Base-by-base conservation (phyloP, 768 basidiomycete genomes). In the Mrakia hoshinonis region DNA sequence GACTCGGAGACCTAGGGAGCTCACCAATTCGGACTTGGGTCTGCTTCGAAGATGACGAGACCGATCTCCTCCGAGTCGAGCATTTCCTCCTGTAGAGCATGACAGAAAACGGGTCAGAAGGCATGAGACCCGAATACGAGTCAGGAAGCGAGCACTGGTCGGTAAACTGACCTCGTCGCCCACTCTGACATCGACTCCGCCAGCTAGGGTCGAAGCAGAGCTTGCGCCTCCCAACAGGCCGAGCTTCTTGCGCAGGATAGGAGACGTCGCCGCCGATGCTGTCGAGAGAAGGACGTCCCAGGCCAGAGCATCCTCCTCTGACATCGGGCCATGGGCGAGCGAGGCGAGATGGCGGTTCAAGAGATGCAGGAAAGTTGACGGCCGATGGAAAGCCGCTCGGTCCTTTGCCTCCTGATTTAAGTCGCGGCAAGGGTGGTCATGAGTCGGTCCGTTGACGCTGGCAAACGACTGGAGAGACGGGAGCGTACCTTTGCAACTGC, bases 11-110 rank as follows among this genome's bases (percentile, higher is more conserved):
- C n/a, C n/a, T n/a, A n/a, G n/a, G n/a, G n/a, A n/a, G n/a, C 62
- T 29, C 29, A 68, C 67, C 58, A 61, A 3, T 26, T 46, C 0
- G 54, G 39, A 7, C 38, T 39, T 9, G 38, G 67, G 9, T 58
- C 58, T n/a, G 39, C 31, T 34, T 69, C 68, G 31, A 69, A 69
- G 7, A 69, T 36, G 20, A 69, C 58, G n/a, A 69, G 68, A 6
- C 60, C 68, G 10, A 69, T 60, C 0, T 69, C 15, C 12, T 51
- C 58, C 68, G 68, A 69, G 47, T 49, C 68, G 9, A 34, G 20
- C 47, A 69, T 49, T 1, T 34, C 68, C 36, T 20, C 26, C 60
- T 58, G 29, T 9, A 20, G 20, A 20, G 4, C 5, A 1, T 9
- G 24, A 13, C 4, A 22, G 7, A 31, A 3, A 15, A 20, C n/a